Conservation (phyloP, 345 rosid genomes). For the thale cress (Arabidopsis thaliana) region DNA sequence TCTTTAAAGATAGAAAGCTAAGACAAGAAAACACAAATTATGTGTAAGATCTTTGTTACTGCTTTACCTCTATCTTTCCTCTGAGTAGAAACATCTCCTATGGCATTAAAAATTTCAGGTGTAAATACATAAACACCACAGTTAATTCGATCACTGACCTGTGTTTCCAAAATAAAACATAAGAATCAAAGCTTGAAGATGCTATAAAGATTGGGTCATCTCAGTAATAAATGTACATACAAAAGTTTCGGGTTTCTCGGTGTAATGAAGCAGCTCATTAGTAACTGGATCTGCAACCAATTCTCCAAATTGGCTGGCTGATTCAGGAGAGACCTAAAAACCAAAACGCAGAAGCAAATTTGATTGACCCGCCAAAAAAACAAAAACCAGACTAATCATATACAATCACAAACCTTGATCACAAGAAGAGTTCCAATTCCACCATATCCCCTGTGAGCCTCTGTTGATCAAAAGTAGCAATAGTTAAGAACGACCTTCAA, state of each 20-base stretch:
- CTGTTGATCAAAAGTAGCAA: constrained; percentile 49
- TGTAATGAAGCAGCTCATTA: constrained; percentile 91
- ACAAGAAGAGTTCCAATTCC: constrained; percentile 91
- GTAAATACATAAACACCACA: constrained; percentile 90
- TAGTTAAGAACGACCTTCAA: constrained; percentile 21
- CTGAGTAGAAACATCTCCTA: constrained; percentile 68
- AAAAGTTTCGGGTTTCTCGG: constrained; percentile 96
- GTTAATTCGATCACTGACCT: constrained; percentile 92
- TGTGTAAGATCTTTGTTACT: constrained; percentile 9
- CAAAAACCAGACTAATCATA: constrained; percentile 10
- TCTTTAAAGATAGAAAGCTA: constrained; percentile 9
- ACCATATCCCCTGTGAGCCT: constrained; percentile 76
- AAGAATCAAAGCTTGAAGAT: neutral
- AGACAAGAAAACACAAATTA: neutral
- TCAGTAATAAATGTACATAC: constrained; percentile 64
- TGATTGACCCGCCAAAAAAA: neutral
- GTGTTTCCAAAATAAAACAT: constrained; percentile 41
- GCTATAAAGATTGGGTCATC: neutral
- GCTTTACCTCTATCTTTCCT: constrained; percentile 76
- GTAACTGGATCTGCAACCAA: constrained; percentile 88
- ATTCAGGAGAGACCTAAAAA: constrained; percentile 83
- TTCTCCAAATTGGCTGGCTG: constrained; percentile 93
- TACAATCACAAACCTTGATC: constrained; percentile 61
- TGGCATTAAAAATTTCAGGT: constrained; percentile 76
- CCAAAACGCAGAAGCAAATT: neutral